Evolutionary conservation across 371 early-diverging fungal genomes (phyloP).

Genomic region (Caulochytrium protostelioides): DNA sequence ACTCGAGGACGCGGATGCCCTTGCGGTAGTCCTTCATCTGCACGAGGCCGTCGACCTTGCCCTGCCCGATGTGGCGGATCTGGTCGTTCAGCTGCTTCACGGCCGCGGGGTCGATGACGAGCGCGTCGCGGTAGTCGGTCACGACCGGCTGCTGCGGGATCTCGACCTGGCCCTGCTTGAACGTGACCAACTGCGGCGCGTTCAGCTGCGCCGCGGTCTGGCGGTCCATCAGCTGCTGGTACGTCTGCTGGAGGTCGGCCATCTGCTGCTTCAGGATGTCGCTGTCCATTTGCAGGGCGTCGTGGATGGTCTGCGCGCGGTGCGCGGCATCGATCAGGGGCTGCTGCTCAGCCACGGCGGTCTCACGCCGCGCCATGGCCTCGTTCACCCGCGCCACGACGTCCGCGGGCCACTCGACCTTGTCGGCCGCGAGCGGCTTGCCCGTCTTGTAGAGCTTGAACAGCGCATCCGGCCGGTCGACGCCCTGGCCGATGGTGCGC

Average conservation of each 20-base stretch:
- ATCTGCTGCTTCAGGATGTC: constrained; percentile 13
- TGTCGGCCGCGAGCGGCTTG: constrained; percentile 2
- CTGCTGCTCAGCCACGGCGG: too few species aligned
- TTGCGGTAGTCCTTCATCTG: constrained; percentile 36
- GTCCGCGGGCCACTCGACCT: background rate
- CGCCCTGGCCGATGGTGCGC: constrained; percentile 18
- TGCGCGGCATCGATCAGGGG: background rate
- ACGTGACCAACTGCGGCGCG: constrained; percentile 16
- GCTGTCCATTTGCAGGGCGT: constrained; percentile 6
- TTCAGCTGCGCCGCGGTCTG: too few species aligned
- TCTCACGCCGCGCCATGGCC: too few species aligned
- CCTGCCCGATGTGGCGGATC: constrained; percentile 18
- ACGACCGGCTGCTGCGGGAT: constrained; percentile 29
- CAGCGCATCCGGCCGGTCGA: constrained; percentile 13
- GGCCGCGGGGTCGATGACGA: constrained; percentile 19
- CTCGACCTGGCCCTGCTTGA: constrained; percentile 40
- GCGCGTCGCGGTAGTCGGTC: constrained; percentile 29
- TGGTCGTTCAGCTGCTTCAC: constrained; percentile 26
- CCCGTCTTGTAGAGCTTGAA: constrained; percentile 18
- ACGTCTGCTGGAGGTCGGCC: too few species aligned
- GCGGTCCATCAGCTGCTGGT: too few species aligned
- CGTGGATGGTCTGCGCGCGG: background rate
- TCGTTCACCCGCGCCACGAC: background rate
- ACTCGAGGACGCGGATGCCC: constrained; percentile 33
- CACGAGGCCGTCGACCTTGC: constrained; percentile 28